Percentiles rank a stretch among this genome's conserved stretches.
Conservation (phyloP, 202 grass and related monocot genomes). For the Elaeis oleifera region DNA sequence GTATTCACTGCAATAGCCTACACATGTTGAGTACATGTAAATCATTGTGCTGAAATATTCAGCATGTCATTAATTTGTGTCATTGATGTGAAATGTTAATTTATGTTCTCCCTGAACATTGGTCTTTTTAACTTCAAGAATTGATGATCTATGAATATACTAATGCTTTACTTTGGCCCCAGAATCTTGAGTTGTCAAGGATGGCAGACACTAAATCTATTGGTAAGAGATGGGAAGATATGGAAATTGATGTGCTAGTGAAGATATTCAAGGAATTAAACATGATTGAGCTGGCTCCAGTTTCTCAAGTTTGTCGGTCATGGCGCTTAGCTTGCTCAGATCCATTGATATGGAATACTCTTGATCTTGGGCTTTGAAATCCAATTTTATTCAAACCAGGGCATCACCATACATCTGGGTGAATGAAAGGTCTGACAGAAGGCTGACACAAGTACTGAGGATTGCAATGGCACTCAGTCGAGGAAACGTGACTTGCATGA, state of each 20-base stretch:
- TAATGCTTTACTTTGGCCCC: constrained; percentile 6
- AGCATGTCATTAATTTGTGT: too few species aligned
- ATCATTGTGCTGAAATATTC: too few species aligned
- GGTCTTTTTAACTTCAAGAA: too few species aligned
- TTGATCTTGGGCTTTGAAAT: constrained; percentile 78
- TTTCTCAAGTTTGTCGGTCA: constrained; percentile 68
- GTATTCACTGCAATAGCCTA: too few species aligned
- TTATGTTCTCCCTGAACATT: too few species aligned
- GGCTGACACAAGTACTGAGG: constrained; percentile 64
- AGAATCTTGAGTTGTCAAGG: constrained; percentile 22
- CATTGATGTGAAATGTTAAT: too few species aligned
- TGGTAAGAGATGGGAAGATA: constrained; percentile 94
- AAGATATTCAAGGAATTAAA: constrained; percentile 96
- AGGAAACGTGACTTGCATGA: constrained; percentile 68
- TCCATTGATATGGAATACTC: constrained; percentile 84
- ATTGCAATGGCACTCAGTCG: constrained; percentile 60
- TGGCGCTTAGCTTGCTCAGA: constrained; percentile 85
- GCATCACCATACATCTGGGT: constrained; percentile 88
- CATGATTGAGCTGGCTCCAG: constrained; percentile 73
- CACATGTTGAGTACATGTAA: too few species aligned
- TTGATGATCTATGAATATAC: not conserved
- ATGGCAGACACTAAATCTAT: constrained; percentile 70
- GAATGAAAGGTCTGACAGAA: constrained; percentile 73
- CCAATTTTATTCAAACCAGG: constrained; percentile 87
- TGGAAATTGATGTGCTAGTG: constrained; percentile 96